A percentile compares a stretch with the other conserved stretches of the same genome.
phyloP scores from a whole-genome alignment of 345 rosid genomes.

The Cardamine resedifolia region DNA sequence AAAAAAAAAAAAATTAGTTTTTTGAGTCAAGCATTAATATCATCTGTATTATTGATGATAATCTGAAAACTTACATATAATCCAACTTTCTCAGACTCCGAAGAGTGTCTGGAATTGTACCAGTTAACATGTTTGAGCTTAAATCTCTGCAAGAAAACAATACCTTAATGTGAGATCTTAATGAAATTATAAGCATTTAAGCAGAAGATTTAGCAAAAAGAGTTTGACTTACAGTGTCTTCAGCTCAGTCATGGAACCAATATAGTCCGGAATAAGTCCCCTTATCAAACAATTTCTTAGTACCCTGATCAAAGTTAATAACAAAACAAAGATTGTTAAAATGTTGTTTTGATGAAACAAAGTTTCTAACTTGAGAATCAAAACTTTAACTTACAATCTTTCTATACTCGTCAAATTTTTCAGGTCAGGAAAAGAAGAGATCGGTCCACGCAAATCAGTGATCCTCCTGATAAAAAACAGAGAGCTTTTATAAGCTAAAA shows the following conservation, averaged over 20 bases:
- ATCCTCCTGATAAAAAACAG: slow-evolving; percentile 51
- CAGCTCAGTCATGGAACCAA: slow-evolving; percentile 42
- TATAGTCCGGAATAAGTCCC: slow-evolving; percentile 49
- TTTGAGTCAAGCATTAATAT: not conserved
- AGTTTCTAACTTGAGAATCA: not conserved
- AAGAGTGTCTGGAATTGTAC: slow-evolving; percentile 47
- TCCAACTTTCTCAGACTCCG: not conserved
- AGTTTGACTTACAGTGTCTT: slow-evolving; percentile 53
- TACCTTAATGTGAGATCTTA: not conserved
- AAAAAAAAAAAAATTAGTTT: not conserved
- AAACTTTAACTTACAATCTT: slow-evolving; percentile 51
- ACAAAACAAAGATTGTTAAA: not conserved
- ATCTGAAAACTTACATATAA: slow-evolving; percentile 51
- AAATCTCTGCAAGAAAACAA: slow-evolving; percentile 56
- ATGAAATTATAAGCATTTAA: not conserved
- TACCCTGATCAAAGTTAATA: slow-evolving; percentile 45
- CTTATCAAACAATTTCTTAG: slow-evolving; percentile 61
- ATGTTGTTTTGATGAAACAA: slow-evolving; percentile 5
- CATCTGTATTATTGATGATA: not conserved
- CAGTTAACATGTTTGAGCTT: slow-evolving; percentile 72
- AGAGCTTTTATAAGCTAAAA: not conserved
- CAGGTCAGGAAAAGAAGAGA: slow-evolving; percentile 57
- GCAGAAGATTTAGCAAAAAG: not conserved
- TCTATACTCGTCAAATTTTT: slow-evolving; percentile 11
- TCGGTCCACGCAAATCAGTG: slow-evolving; percentile 57